A percentile compares a stretch with the other conserved stretches of the same genome.
phyloP scores from a whole-genome alignment of 176 grass and related monocot genomes.

The Pharus latifolius region DNA sequence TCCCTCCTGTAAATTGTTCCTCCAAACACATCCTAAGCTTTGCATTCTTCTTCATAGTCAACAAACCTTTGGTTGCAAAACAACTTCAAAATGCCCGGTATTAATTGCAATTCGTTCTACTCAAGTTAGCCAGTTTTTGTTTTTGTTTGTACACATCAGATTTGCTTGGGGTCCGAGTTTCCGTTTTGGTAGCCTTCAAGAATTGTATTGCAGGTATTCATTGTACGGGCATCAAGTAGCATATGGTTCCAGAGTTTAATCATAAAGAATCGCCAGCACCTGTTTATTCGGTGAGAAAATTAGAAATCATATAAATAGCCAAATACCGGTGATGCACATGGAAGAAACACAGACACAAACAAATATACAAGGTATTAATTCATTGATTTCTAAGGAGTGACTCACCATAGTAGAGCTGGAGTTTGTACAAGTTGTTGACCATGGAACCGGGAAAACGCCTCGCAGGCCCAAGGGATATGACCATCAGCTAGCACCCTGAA shows the following conservation, averaged over 20 bases:
- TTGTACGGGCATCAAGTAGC: constrained; percentile 55
- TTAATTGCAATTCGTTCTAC: not conserved
- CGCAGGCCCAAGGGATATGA: constrained; percentile 69
- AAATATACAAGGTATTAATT: not conserved
- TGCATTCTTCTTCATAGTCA: no score
- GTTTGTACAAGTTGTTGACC: constrained; percentile 32
- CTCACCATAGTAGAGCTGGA: constrained; percentile 46
- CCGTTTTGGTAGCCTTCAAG: constrained; percentile 31
- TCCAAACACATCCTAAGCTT: not conserved
- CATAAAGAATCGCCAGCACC: constrained; percentile 72
- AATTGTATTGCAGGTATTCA: constrained; percentile 64
- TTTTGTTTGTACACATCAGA: not conserved
- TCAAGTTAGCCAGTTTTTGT: not conserved
- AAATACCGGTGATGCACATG: not conserved
- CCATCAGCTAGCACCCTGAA: constrained; percentile 62
- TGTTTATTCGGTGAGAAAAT: constrained; percentile 15
- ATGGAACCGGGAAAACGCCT: constrained; percentile 66
- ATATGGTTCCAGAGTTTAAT: constrained; percentile 97
- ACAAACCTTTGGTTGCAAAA: not conserved
- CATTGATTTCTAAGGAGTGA: not conserved
- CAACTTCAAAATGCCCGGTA: not conserved
- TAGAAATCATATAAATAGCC: not conserved
- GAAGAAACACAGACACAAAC: not conserved
- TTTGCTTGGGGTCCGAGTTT: constrained; percentile 10
- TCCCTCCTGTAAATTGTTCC: no score